phyloP scores from a whole-genome alignment of 441 rosid genomes.

The Croton setiger region DNA sequence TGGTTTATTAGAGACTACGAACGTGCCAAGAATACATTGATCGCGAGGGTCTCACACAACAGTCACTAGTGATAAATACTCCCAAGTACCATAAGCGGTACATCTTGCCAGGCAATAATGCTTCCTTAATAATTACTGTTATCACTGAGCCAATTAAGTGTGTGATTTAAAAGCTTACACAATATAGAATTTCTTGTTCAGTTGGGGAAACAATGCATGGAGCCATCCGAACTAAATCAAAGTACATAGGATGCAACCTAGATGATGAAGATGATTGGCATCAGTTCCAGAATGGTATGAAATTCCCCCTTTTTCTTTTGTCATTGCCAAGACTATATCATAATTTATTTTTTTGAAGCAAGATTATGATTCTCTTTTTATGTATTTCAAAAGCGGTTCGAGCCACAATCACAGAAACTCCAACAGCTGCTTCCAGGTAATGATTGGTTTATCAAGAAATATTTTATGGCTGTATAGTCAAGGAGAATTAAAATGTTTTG shows the following conservation, averaged over 20 bases:
- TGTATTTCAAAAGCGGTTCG: constrained; percentile 51
- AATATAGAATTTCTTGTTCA: constrained; percentile 26
- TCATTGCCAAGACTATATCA: constrained; percentile 12
- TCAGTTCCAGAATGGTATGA: constrained; percentile 69
- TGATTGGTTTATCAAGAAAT: neutral
- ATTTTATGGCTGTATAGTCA: neutral
- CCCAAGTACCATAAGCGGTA: constrained; percentile 89
- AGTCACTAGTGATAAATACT: constrained; percentile 67
- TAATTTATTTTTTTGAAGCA: constrained; percentile 24
- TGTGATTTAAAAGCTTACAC: constrained; percentile 8
- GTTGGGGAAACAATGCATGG: constrained; percentile 74
- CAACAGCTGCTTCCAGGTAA: constrained; percentile 50
- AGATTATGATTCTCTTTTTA: no score
- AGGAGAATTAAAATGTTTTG: neutral
- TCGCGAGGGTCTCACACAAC: constrained; percentile 83
- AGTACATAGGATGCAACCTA: constrained; percentile 62
- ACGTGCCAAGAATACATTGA: constrained; percentile 86
- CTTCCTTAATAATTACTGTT: constrained; percentile 1
- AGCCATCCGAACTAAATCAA: constrained; percentile 51
- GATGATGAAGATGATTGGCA: constrained; percentile 88
- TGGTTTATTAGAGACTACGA: constrained; percentile 61
- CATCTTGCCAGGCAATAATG: constrained; percentile 68
- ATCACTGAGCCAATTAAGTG: neutral
- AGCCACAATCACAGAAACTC: constrained; percentile 75
- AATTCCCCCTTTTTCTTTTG: constrained; percentile 10